A percentile compares a stretch with the other conserved stretches of the same genome.
These are phyloP conservation scores for Aegilops bicornis DNA, from an alignment of 176 grass and related monocot species.

Conservation along the genomic window DNA sequence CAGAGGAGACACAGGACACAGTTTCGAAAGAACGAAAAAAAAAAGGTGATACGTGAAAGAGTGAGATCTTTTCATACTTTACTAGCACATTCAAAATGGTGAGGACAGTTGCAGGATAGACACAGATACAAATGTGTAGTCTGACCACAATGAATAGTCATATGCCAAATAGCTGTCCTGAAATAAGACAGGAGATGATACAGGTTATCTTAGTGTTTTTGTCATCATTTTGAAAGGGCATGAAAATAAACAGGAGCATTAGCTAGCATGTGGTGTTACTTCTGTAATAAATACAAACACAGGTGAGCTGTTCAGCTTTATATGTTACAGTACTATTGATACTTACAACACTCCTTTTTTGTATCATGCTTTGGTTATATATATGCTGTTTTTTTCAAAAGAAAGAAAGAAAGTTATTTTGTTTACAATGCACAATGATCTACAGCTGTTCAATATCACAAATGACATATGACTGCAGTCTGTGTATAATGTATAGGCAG, in stretches of 20 bases:
- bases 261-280: neutral
- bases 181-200: conserved; percentile 16
- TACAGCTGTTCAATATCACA: neutral
- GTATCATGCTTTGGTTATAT: neutral
- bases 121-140: conserved; percentile 31
- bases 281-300: neutral
- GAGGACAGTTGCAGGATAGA: neutral
- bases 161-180: conserved; percentile 20
- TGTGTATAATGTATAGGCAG: too few species aligned
- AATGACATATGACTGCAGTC: neutral
- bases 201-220: neutral
- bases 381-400: neutral
- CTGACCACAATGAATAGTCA: conserved; percentile 24
- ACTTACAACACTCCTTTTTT: neutral
- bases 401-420: neutral
- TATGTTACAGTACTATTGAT: neutral
- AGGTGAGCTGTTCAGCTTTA: neutral
- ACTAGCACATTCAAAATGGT: neutral
- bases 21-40: conserved; percentile 9
- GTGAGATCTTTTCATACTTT: conserved; percentile 28
- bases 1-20: conserved; percentile 4
- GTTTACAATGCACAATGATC: neutral
- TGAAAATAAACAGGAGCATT: neutral
- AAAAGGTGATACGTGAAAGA: neutral
- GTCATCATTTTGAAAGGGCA: conserved; percentile 8